Conservation (phyloP, 2,329 filamentous ascomycete genomes). For the Cephalotrichum gorgonifer region DNA sequence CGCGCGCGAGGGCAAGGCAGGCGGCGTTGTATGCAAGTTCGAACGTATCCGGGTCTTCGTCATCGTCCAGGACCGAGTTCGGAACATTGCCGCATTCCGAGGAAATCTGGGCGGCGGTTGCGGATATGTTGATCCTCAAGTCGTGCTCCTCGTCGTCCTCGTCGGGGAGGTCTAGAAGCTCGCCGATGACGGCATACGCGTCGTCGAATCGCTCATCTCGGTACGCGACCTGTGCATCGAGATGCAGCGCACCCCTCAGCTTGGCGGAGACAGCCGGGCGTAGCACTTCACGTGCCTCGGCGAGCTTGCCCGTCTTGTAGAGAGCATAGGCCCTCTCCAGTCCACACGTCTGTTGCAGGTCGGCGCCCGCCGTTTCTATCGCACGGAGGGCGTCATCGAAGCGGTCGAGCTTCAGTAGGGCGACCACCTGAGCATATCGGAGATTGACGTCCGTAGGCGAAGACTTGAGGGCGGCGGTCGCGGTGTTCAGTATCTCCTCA, state of each 20-base stretch:
- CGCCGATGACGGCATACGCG: constrained; percentile 52
- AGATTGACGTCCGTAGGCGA: constrained; percentile 49
- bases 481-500: constrained; percentile 57
- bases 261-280: background rate
- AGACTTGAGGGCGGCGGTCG: constrained; percentile 50
- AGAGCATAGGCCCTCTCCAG: constrained; percentile 74
- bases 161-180: constrained; percentile 37
- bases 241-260: constrained; percentile 34
- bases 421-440: constrained; percentile 61
- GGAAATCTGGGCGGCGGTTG: constrained; percentile 60
- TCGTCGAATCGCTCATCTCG: constrained; percentile 63
- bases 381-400: constrained; percentile 66
- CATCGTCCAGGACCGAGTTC: constrained; percentile 26
- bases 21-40: constrained; percentile 76
- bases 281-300: constrained; percentile 38
- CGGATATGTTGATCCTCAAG: constrained; percentile 64
- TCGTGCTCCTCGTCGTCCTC: constrained; percentile 59
- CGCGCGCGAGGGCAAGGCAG: constrained; percentile 60
- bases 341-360: constrained; percentile 47
- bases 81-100: constrained; percentile 34
- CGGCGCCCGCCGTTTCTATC: constrained; percentile 52
- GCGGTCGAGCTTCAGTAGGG: constrained; percentile 71
- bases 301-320: constrained; percentile 65
- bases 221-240: constrained; percentile 61
- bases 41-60: constrained; percentile 38